Base-by-base conservation (phyloP, 768 basidiomycete genomes). In the Tricholoma terreum region DNA sequence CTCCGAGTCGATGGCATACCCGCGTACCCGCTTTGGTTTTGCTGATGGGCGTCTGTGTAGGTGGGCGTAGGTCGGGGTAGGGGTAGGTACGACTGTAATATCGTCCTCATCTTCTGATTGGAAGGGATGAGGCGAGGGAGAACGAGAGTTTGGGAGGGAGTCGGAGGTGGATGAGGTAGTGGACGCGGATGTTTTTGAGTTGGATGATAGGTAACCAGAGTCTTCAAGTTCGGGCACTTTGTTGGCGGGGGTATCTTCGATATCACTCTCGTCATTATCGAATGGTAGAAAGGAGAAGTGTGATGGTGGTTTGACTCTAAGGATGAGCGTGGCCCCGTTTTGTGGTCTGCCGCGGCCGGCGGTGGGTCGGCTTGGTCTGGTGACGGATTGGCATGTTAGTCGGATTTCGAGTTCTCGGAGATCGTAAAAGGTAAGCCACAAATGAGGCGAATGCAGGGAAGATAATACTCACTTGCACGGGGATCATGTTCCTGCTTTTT, bases 401-500 rank as follows among this genome's bases (percentile, higher is more conserved):
- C 75, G 74, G 33, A 85, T 67, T 56, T 83, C 77, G 52, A 81
- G 59, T 34, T 69, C 77, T 75, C 72, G 67, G 61, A 43, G 22
- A 55, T 58, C 51, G 57, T 57, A 12, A 15, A 19, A 48, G 30
- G 36, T 59, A 57, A 54, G 46, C 40, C 34, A 36, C 14, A 22
- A 34, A 38, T 22, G 3, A 19, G 9, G 3, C 22, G 21, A n/a
- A 4, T 1, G 12, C 9, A 54, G 0, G 2, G 36, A 55, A 30
- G 15, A 6, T 1, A 21, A 53, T 15, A 72, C 80, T 60, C 56
- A 85, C 84, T 76, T 17, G 69, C 55, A 9, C 58, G 42, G 0
- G 56, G 69, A 9, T 78, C 78, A 11, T 62, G 59, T 11, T 77
- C 79, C 52, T 83, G 80, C 61, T 72, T 79, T 59, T 76, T 81